phyloP scores from a whole-genome alignment of 495 filamentous ascomycete genomes.

The Lasiosphaeris hirsuta region DNA sequence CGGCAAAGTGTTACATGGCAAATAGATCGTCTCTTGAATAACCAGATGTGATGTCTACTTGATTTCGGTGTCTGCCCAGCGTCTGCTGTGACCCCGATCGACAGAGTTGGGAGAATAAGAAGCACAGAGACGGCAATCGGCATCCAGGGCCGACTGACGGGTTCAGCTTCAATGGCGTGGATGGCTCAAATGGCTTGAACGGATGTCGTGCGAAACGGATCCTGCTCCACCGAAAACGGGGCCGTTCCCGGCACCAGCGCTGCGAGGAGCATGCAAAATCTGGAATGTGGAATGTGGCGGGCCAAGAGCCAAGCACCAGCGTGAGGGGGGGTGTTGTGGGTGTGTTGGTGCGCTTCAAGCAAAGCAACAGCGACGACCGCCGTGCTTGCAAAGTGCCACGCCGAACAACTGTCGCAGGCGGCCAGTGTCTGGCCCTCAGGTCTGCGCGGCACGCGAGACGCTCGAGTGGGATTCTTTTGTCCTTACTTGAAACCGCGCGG shows the following conservation, averaged over 20 bases:
- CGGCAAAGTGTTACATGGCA: too few species aligned
- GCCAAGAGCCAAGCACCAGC: neutral
- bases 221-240: constrained; percentile 6
- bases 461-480: neutral
- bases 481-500: constrained; percentile 2
- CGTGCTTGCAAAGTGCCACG: neutral
- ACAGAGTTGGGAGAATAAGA: too few species aligned
- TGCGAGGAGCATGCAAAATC: neutral
- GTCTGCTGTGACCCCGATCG: too few species aligned
- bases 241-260: neutral
- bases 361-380: neutral
- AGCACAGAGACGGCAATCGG: neutral
- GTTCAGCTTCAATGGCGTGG: neutral
- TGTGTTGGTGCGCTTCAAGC: neutral
- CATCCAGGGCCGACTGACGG: neutral
- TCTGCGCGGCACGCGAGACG: neutral
- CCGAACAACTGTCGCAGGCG: neutral
- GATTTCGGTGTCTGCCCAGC: too few species aligned
- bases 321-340: neutral
- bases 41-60: too few species aligned
- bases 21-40: too few species aligned
- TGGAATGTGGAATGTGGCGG: neutral
- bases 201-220: constrained; percentile 4
- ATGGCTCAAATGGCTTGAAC: neutral
- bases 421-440: neutral